Evolutionary conservation across 305 asterid species (phyloP).

Genomic region (Solanum hybrid): DNA sequence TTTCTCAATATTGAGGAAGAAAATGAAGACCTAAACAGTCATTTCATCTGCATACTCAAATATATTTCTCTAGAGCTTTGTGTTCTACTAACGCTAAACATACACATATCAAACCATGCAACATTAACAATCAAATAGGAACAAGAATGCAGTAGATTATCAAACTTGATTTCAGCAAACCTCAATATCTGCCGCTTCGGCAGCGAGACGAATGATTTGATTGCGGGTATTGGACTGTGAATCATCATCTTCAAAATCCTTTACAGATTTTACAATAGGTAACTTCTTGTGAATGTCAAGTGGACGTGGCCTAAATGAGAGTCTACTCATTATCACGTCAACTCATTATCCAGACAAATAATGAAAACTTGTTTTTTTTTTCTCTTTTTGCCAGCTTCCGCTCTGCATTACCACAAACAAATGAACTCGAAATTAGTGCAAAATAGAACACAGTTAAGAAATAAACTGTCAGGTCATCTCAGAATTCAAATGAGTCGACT

Average conservation of each 20-base stretch:
- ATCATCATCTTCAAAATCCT: constrained; percentile 97
- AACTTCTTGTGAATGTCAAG: constrained; percentile 95
- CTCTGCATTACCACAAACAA: background rate
- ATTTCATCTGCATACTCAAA: background rate
- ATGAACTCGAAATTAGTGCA: background rate
- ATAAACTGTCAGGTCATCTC: background rate
- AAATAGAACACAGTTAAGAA: background rate
- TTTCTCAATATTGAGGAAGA: background rate
- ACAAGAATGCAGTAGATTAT: background rate
- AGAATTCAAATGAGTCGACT: background rate
- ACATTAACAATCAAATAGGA: background rate
- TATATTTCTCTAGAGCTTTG: background rate
- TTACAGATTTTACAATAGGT: constrained; percentile 77
- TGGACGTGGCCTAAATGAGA: constrained; percentile 97
- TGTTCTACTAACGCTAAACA: background rate
- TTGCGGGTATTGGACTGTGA: constrained; percentile 75
- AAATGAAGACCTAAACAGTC: background rate
- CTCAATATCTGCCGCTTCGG: constrained; percentile 74
- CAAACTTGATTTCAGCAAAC: constrained; percentile 18
- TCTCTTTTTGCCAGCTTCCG: background rate
- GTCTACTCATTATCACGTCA: constrained; percentile 84
- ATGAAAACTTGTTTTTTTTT: background rate
- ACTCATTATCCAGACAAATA: constrained; percentile 2
- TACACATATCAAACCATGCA: background rate
- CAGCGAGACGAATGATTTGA: constrained; percentile 71